Base-by-base conservation (phyloP, 2,329 filamentous ascomycete genomes). In the Talaromyces sp. region DNA sequence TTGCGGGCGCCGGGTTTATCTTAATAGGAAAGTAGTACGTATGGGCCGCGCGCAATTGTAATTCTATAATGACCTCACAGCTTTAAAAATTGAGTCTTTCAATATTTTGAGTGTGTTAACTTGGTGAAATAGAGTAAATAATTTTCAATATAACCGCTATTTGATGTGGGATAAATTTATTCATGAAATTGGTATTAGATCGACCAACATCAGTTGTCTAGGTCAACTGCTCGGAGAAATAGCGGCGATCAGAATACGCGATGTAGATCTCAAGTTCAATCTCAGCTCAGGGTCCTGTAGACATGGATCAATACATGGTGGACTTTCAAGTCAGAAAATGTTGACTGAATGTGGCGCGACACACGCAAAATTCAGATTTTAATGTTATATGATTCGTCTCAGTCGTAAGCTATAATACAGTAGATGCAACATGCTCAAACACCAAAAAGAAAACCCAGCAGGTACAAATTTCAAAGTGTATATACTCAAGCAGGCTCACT, bases 401-500 rank as follows among this genome's bases (percentile, higher is more conserved):
- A 38, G n/a, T 38, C 35, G 35, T 38, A 38, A 38, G 17, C 35
- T 38, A 38, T 38, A 38, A 38, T 38, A 46, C 43, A 46, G 11
- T 46, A 46, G 5, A 24, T 46, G 21, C 43, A 46, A 46, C 41
- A 19, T 46, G 19, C 11, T 12, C n/a, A 46, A 46, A 46, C 19
- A 21, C 35, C 35, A 24, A n/a, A n/a, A n/a, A n/a, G n/a, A n/a
- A n/a, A 46, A 24, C n/a, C 41, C n/a, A 21, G 14, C 11, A 46
- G 21, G 21, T 21, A 46, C 43, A 46, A 17, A 19, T 19, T 24
- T 19, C 41, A 43, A 43, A 21, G 2, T 21, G 19, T 9, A 43
- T 21, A 21, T 17, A 68, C 48, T 60, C 54, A 62, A 63, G 29
- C 50, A 57, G 57, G 65, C 43, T 69, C 67, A 32, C 65, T 65